phyloP scores from a whole-genome alignment of 2,329 filamentous ascomycete species.

The Ceratocystis cacaofunesta region DNA sequence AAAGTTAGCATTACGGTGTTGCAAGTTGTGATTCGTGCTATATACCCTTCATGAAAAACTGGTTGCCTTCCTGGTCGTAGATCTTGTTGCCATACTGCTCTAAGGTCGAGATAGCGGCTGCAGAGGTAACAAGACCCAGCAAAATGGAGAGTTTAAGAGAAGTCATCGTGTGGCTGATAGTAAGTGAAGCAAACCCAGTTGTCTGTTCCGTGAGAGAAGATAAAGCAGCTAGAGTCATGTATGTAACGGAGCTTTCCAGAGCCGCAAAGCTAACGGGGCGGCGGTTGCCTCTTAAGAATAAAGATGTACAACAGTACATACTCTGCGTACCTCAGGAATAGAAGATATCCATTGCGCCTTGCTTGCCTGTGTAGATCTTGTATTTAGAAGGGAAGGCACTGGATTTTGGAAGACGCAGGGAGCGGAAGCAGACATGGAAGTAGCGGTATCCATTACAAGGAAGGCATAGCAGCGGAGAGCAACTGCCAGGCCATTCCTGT shows the following conservation, averaged over 20 bases:
- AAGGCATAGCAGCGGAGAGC: background rate
- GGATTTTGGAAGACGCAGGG: conserved; percentile 1
- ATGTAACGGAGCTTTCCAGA: background rate
- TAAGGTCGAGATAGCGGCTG: conserved; percentile 33
- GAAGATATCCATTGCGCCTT: background rate
- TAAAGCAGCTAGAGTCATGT: background rate
- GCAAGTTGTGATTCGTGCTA: background rate
- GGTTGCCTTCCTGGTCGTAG: conserved; percentile 64
- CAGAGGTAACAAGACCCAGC: conserved; percentile 21
- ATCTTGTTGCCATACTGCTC: conserved; percentile 62
- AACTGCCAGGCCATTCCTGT: background rate
- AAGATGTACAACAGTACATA: background rate
- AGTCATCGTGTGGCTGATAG: background rate
- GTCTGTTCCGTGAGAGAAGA: background rate
- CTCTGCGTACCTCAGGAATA: background rate
- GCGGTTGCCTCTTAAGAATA: background rate
- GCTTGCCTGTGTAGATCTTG: background rate
- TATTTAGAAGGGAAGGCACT: background rate
- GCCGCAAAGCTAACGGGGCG: background rate
- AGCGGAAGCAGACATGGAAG: background rate
- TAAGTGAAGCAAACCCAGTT: background rate
- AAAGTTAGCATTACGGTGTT: conserved; percentile 10
- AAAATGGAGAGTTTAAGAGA: background rate
- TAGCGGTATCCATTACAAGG: background rate
- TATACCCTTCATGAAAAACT: conserved; percentile 75